These are phyloP conservation scores for Rhodotorula taiwanensis DNA, from an alignment of 768 basidiomycete species.

Conservation along the genomic window DNA sequence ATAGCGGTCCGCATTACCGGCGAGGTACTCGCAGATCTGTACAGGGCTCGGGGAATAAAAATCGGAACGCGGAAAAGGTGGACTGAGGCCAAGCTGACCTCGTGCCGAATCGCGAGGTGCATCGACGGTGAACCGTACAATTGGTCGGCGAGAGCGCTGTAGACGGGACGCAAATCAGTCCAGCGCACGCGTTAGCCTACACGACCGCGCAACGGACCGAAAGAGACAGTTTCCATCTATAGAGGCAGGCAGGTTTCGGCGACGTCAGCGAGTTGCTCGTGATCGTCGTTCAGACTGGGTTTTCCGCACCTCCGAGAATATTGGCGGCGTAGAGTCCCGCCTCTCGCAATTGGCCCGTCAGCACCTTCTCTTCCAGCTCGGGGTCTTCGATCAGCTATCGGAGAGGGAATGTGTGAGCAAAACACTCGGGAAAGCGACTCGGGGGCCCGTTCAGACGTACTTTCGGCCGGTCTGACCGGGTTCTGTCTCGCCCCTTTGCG, in stretches of 20 bases:
- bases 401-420: no score
- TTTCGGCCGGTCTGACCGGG: constrained; percentile 2
- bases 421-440: neutral
- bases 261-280: neutral
- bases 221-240: constrained; percentile 83
- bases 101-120: constrained; percentile 62
- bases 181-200: no score
- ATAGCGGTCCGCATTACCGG: constrained; percentile 61
- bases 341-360: constrained; percentile 65
- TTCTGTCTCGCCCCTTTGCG: constrained; percentile 6
- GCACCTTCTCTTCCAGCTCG: constrained; percentile 39
- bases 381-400: constrained; percentile 40
- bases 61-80: neutral
- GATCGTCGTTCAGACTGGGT: no score
- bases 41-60: neutral
- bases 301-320: constrained; percentile 54
- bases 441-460: no score
- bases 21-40: constrained; percentile 69
- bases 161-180: no score
- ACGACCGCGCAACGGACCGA: no score
- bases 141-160: constrained; percentile 69
- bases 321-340: constrained; percentile 80
- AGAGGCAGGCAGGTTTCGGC: neutral
- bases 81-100: constrained; percentile 44
- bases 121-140: constrained; percentile 65